Evolutionary conservation across 139 green algal species (phyloP).

Genomic region (Microglena sp.): DNA sequence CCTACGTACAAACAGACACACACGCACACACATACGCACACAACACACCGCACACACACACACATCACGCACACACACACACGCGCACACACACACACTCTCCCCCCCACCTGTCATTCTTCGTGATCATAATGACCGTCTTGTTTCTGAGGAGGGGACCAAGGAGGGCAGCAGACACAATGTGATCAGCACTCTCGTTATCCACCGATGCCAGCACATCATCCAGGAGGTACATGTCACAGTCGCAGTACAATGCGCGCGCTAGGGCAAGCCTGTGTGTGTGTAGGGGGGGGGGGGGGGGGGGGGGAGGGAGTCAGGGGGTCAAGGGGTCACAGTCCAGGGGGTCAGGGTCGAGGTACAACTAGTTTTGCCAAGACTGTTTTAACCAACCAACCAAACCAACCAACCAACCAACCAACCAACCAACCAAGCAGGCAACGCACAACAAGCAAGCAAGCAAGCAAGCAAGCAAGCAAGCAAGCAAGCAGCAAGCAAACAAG

Average conservation of each 20-base stretch:
- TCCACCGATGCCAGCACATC: slow-evolving; percentile 63
- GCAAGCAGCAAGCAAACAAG: too few relatives aligned
- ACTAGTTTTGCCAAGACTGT: neutral
- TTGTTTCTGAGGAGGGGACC: slow-evolving; percentile 1
- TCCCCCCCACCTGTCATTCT: neutral
- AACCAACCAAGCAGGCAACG: neutral
- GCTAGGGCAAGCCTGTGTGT: slow-evolving; percentile 57
- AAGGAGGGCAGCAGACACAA: slow-evolving; percentile 30
- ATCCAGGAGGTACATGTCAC: slow-evolving; percentile 28
- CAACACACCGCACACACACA: too few relatives aligned
- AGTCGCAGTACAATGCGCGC: slow-evolving; percentile 52
- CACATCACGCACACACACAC: too few relatives aligned
- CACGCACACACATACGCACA: too few relatives aligned
- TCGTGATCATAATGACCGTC: neutral
- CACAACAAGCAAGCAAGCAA: neutral
- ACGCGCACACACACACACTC: too few relatives aligned
- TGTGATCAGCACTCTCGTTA: slow-evolving; percentile 11
- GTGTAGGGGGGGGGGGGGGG: too few relatives aligned
- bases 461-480: neutral
- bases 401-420: neutral
- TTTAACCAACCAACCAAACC: neutral
- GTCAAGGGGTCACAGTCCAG: neutral
- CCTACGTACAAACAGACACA: too few relatives aligned
- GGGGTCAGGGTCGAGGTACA: neutral
- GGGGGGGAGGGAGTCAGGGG: too few relatives aligned